Conservation (phyloP, 441 rosid species). For the Pelargonium australe region DNA sequence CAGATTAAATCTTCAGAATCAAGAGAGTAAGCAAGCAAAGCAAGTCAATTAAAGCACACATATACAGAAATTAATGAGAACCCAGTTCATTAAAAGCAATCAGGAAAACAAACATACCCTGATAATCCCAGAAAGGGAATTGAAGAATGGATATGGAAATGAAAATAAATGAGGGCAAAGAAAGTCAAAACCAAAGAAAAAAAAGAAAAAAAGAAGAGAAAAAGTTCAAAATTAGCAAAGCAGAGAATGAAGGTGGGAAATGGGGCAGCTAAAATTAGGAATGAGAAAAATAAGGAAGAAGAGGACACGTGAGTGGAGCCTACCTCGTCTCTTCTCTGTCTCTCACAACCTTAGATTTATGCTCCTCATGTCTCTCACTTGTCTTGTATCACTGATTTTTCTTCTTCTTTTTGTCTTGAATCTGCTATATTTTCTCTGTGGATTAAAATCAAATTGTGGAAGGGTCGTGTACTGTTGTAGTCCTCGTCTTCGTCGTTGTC, state of each 20-base stretch:
- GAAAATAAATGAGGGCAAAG: neutral
- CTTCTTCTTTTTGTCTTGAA: too few species aligned
- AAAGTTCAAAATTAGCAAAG: slow-evolving; percentile 15
- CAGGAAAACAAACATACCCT: neutral
- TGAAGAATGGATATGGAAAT: neutral
- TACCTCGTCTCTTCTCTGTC: slow-evolving; percentile 9
- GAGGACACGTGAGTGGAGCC: slow-evolving; percentile 30
- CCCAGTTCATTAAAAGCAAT: neutral
- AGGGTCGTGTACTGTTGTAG: too few species aligned
- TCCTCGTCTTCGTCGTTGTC: too few species aligned
- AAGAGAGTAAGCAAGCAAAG: neutral
- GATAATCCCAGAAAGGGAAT: slow-evolving; percentile 9
- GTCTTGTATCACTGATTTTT: too few species aligned
- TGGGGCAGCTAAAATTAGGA: slow-evolving; percentile 25
- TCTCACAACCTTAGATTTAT: slow-evolving; percentile 1
- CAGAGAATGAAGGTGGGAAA: slow-evolving; percentile 14
- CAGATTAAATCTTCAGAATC: neutral
- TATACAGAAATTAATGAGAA: neutral
- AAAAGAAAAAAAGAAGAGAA: neutral
- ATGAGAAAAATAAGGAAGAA: slow-evolving; percentile 17
- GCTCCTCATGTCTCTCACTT: neutral
- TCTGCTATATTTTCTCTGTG: too few species aligned
- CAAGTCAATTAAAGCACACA: neutral
- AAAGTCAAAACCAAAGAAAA: neutral
- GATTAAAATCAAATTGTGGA: too few species aligned